Percentiles rank a stretch among this genome's conserved stretches.
These are phyloP conservation scores for Nectriaceae sp. DNA, from an alignment of 2,329 filamentous ascomycete genomes.

Conservation along the genomic window DNA sequence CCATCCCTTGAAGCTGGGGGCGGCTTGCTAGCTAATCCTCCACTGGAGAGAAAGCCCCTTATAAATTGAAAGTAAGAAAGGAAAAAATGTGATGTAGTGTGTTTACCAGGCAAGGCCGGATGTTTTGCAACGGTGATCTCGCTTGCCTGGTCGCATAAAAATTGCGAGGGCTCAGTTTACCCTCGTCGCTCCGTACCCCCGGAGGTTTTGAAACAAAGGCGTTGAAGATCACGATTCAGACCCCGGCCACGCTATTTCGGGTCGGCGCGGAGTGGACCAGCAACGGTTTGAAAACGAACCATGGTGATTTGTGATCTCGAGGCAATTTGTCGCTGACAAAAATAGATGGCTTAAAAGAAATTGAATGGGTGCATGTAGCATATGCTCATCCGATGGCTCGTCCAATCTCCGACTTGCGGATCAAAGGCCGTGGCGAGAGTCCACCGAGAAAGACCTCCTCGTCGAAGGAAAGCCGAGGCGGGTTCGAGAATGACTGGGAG, in stretches of 20 bases:
- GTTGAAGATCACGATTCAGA: conserved; percentile 11
- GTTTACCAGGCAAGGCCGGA: not conserved
- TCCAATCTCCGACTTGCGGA: conserved; percentile 52
- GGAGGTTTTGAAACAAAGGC: conserved; percentile 12
- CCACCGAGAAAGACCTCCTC: conserved; percentile 48
- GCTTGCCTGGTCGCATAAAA: not conserved
- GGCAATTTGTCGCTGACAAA: not conserved
- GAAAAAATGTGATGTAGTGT: conserved; percentile 1
- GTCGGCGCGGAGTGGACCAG: conserved; percentile 13
- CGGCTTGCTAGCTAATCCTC: not conserved
- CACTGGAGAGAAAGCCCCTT: not conserved
- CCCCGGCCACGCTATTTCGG: conserved; percentile 16
- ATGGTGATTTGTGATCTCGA: not conserved
- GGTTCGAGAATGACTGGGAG: conserved; percentile 36
- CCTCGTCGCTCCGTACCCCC: not conserved
- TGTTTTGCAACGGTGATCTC: not conserved
- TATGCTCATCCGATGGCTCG: conserved; percentile 53
- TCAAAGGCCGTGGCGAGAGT: conserved; percentile 50
- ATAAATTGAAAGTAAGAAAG: conserved; percentile 2
- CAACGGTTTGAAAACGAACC: not conserved
- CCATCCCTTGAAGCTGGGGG: not conserved
- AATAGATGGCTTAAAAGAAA: not conserved
- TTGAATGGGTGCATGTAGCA: not conserved
- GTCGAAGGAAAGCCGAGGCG: conserved; percentile 47
- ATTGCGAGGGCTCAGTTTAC: conserved; percentile 10